These are phyloP conservation scores for Paramecium pentaurelia DNA, from an alignment of 73 alveolate species.

Conservation along the genomic window DNA sequence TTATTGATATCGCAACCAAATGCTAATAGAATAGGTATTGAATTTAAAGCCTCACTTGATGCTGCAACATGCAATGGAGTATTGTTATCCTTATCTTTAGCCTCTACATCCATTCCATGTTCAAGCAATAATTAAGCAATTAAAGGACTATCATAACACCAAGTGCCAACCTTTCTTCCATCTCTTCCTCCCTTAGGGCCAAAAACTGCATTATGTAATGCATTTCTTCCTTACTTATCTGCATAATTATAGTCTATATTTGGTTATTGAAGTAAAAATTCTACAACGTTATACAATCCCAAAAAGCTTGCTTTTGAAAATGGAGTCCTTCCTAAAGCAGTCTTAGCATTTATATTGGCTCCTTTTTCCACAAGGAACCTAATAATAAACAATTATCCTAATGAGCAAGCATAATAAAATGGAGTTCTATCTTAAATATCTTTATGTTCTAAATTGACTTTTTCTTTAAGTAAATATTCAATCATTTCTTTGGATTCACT, in stretches of 20 bases:
- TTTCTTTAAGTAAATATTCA: conserved; percentile 18
- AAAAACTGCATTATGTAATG: conserved; percentile 60
- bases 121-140: conserved; percentile 49
- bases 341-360: conserved; percentile 54
- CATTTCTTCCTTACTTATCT: conserved; percentile 59
- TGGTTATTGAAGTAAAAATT: conserved; percentile 28
- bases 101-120: conserved; percentile 52
- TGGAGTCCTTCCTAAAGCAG: conserved; percentile 54
- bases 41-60: conserved; percentile 51
- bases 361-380: conserved; percentile 6
- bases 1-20: conserved; percentile 56
- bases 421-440: conserved; percentile 60
- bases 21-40: conserved; percentile 51
- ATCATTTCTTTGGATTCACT: conserved; percentile 10
- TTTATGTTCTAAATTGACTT: conserved; percentile 49
- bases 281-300: conserved; percentile 41
- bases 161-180: conserved; percentile 59
- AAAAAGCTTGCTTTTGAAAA: conserved; percentile 52
- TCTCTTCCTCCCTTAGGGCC: conserved; percentile 64
- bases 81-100: conserved; percentile 37
- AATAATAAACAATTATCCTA: conserved; percentile 29
- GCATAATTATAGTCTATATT: conserved; percentile 39
- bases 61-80: conserved; percentile 57
- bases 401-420: conserved; percentile 58
- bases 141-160: conserved; percentile 58